A percentile compares a stretch with the other conserved stretches of the same genome.
Evolutionary conservation across 2,329 filamentous ascomycete genomes (phyloP).

Genomic region (Ophiocordyceps polyrhachis-furcata): DNA sequence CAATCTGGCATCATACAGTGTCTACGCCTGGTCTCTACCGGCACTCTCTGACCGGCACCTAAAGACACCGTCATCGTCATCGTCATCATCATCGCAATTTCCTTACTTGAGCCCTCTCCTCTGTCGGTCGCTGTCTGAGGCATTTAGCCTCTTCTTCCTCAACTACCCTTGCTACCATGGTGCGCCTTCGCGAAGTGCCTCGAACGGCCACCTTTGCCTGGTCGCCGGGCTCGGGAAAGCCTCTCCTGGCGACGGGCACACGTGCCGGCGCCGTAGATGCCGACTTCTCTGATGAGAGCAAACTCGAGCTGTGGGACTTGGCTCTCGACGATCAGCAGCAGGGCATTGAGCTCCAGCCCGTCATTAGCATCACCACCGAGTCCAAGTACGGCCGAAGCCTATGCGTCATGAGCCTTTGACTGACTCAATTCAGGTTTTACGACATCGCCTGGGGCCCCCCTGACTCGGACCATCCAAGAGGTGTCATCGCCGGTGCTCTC

Average conservation of each 20-base stretch:
- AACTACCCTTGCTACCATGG: constrained; percentile 43
- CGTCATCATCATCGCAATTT: constrained; percentile 4
- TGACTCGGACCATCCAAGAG: constrained; percentile 57
- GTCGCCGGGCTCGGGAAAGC: constrained; percentile 64
- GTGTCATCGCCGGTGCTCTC: constrained; percentile 85
- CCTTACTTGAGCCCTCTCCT: constrained; percentile 3
- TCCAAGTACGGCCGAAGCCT: constrained; percentile 45
- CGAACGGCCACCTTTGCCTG: constrained; percentile 95
- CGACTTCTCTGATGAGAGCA: constrained; percentile 94
- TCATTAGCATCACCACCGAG: constrained; percentile 70
- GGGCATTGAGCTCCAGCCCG: constrained; percentile 67
- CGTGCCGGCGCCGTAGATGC: constrained; percentile 88
- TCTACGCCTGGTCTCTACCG: background rate
- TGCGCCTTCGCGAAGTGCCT: constrained; percentile 88
- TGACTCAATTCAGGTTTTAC: constrained; percentile 51
- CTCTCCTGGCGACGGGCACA: constrained; percentile 82
- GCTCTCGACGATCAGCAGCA: constrained; percentile 59
- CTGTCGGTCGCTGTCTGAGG: constrained; percentile 1
- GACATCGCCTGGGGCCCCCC: constrained; percentile 88
- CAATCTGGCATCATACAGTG: constrained; percentile 25
- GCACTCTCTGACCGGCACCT: constrained; percentile 13
- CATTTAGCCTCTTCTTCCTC: background rate
- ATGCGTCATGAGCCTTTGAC: background rate
- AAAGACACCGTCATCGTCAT: constrained; percentile 6
- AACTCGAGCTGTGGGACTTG: constrained; percentile 91